Evolutionary conservation across 148 eudicot genomes (phyloP), one percentile per base, ranked within the genome.

Genomic region (Spergularia bocconei): DNA sequence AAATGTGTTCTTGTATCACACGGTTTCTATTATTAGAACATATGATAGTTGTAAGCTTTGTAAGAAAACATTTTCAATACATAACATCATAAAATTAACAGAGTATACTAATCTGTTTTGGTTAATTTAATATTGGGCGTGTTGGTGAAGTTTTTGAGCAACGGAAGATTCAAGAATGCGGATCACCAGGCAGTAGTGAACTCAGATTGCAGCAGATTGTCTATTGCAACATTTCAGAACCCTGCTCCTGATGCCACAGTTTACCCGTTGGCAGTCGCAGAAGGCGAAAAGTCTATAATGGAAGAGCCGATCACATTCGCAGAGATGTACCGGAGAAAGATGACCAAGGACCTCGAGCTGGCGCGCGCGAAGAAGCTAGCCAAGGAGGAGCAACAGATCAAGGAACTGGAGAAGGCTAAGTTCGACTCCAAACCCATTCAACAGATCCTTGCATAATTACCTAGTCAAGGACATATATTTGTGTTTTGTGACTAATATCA

Each of bases 141-240:
- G 62, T 58, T 55, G 44, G 19, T 80, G 48, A 65, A 93, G 98
- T 93, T 75, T 65, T 62, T 93, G 75, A 93, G 98, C 96, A 94
- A 94, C 41, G 98, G 98, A 71, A 84, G 97, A 84, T 94, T 94
- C 87, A 94, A 86, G 89, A 91, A 92, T 20, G 98, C 98, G 2
- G 97, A 94, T 69, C 97, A 94, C 84, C 98, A 92, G 79, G 97
- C 93, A 25, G 98, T 89, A 14, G 98, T 91, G 77, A 91, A 91
- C 92, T 89, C 97, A 21, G 78, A 88, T 70, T 5, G 5, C 41
- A 91, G 92, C 79, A 80, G 98, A 12, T 71, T 94, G 21, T 94
- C 98, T 1, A 90, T 91, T 0, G 98, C 98, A 47, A 91, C 98
- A 0, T 94, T 94, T 84, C 97, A 91, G 53, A 94, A 94, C 82